Conservation (phyloP, 1,284 basidiomycete species). For the Volvariella volvacea region DNA sequence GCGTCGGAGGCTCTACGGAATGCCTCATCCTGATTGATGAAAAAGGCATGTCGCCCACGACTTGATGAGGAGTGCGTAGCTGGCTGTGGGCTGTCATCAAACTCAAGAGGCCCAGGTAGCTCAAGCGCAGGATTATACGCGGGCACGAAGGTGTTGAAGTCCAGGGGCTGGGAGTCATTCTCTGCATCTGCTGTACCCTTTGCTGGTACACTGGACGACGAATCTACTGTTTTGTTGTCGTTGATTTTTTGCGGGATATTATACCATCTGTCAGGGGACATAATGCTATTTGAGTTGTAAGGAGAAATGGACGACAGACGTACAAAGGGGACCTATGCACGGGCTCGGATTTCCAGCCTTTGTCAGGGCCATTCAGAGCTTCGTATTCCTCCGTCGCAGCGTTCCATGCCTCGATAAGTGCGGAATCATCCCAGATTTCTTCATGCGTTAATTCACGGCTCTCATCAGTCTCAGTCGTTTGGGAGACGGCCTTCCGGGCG, state of each 20-base stretch:
- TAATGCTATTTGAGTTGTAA: constrained; percentile 5
- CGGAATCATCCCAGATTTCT: constrained; percentile 81
- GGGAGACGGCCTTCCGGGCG: constrained; percentile 8
- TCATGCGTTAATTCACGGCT: constrained; percentile 58
- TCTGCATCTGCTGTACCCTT: constrained; percentile 13
- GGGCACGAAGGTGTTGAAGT: constrained; percentile 66
- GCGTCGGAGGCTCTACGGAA: constrained; percentile 65
- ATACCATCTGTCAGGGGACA: constrained; percentile 53
- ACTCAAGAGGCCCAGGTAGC: constrained; percentile 16
- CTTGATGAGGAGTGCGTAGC: constrained; percentile 19
- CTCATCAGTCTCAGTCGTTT: constrained; percentile 27
- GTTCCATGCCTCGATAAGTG: constrained; percentile 74
- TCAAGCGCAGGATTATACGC: constrained; percentile 56
- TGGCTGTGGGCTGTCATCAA: constrained; percentile 14
- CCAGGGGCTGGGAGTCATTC: constrained; percentile 49
- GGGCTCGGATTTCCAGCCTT: constrained; percentile 65
- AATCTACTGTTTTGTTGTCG: constrained; percentile 7
- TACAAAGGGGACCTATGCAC: constrained; percentile 67
- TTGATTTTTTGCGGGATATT: constrained; percentile 50
- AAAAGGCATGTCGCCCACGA: constrained; percentile 20
- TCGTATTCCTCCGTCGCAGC: constrained; percentile 74
- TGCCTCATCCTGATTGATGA: constrained; percentile 53
- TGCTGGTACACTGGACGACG: constrained; percentile 3
- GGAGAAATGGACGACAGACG: constrained; percentile 19
- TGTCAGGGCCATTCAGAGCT: constrained; percentile 60